A percentile compares a stretch with the other conserved stretches of the same genome.
Evolutionary conservation across 805 yeast species (phyloP).

Genomic region (Zygotorulaspora chibaensis): DNA sequence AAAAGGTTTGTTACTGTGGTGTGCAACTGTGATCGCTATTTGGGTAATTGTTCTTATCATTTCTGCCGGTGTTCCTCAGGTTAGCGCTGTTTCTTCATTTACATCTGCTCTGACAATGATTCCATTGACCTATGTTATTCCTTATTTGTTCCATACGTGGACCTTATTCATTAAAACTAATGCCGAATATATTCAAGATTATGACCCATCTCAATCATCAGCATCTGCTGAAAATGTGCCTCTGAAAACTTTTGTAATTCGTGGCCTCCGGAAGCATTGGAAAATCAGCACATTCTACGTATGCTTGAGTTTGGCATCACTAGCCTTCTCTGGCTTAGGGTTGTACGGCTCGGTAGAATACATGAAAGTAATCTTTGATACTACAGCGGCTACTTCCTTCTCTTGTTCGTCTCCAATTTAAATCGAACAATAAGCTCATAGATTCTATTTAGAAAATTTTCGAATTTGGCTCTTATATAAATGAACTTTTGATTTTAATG

Average conservation of each 20-base stretch:
- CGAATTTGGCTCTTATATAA: no score
- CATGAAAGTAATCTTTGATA: conserved; percentile 4
- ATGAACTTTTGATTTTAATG: no score
- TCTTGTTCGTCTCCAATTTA: conserved; percentile 4
- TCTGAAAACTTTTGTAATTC: background rate
- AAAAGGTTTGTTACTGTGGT: conserved; percentile 2
- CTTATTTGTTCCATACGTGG: conserved; percentile 3
- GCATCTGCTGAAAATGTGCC: background rate
- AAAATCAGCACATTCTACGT: conserved; percentile 1
- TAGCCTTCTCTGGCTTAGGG: conserved; percentile 4
- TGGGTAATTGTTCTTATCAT: conserved; percentile 2
- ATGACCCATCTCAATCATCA: background rate
- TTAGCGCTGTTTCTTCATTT: conserved; percentile 7
- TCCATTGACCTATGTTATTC: conserved; percentile 5
- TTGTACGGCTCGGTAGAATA: conserved; percentile 6
- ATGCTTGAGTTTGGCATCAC: conserved; percentile 3
- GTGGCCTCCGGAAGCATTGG: background rate
- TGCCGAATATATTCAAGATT: background rate
- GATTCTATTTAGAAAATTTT: no score
- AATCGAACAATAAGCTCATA: background rate
- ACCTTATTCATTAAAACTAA: conserved; percentile 3
- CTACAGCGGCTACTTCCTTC: conserved; percentile 4
- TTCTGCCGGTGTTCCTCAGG: conserved; percentile 7
- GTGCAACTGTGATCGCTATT: background rate
- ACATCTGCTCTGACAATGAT: conserved; percentile 7